Evolutionary conservation across 2,329 filamentous ascomycete species (phyloP).

Genomic region (Didymella sp.): DNA sequence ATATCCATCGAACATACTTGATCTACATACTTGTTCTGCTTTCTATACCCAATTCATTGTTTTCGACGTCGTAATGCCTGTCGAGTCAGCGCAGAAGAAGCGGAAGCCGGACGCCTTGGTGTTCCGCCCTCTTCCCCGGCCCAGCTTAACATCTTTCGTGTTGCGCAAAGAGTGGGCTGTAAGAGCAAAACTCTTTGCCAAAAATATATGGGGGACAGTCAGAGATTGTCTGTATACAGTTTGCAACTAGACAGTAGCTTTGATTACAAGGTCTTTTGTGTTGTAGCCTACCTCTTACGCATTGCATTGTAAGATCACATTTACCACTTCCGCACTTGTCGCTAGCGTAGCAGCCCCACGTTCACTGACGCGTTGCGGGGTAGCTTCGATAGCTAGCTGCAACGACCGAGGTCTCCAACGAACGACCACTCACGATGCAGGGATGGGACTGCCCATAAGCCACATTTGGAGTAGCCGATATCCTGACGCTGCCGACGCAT

Average conservation of each 20-base stretch:
- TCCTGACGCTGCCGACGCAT: not conserved
- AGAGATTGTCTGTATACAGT: too few species aligned
- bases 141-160: too few species aligned
- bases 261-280: too few species aligned
- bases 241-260: too few species aligned
- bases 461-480: slow-evolving; percentile 6
- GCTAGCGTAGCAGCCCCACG: not conserved
- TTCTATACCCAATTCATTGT: too few species aligned
- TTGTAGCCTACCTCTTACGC: too few species aligned
- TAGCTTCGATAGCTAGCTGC: slow-evolving; percentile 8
- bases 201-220: too few species aligned
- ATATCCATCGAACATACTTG: slow-evolving; percentile 7
- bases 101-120: not conserved
- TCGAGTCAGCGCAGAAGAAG: not conserved
- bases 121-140: not conserved
- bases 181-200: too few species aligned
- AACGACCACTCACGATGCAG: not conserved
- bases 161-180: too few species aligned
- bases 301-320: too few species aligned
- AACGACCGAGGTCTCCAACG: not conserved
- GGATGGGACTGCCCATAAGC: not conserved
- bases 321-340: not conserved
- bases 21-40: not conserved
- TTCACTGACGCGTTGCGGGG: slow-evolving; percentile 18
- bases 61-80: not conserved